Conservation (phyloP, 1,139 yeast species). For the Zhuliangozyma parablackwelliae region DNA sequence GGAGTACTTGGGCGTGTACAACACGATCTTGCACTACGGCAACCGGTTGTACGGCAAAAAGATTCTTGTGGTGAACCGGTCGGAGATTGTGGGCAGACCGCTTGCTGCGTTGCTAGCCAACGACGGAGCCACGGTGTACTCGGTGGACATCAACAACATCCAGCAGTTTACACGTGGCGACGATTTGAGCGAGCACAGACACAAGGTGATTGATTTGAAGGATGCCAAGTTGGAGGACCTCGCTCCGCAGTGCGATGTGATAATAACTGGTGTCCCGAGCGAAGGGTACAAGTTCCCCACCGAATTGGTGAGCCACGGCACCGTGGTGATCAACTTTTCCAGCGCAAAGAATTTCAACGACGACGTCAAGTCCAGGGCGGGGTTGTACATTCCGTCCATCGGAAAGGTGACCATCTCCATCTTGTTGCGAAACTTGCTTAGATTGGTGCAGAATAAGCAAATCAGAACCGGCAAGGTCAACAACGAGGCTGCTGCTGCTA, state of each 20-base stretch:
- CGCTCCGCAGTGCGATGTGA: conserved; percentile 77
- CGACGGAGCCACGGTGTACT: conserved; percentile 94
- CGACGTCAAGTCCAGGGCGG: conserved; percentile 76
- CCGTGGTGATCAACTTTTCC: conserved; percentile 86
- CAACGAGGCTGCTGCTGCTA: no score
- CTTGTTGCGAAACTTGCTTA: conserved; percentile 80
- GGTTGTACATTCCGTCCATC: conserved; percentile 88
- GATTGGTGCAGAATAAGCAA: conserved; percentile 65
- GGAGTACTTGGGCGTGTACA: conserved; percentile 87
- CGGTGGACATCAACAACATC: conserved; percentile 81
- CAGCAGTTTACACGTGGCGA: conserved; percentile 94
- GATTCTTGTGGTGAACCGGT: conserved; percentile 82
- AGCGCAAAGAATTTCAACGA: conserved; percentile 83
- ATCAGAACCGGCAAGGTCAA: conserved; percentile 13
- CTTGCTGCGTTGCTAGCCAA: conserved; percentile 92
- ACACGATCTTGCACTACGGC: conserved; percentile 76
- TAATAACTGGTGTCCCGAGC: conserved; percentile 93
- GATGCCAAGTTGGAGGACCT: conserved; percentile 53
- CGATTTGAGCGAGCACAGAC: conserved; percentile 76
- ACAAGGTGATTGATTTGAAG: conserved; percentile 71
- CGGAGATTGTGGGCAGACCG: conserved; percentile 96
- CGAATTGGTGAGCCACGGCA: conserved; percentile 75
- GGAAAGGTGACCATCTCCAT: conserved; percentile 96
- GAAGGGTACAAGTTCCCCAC: conserved; percentile 80
- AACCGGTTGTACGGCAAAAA: conserved; percentile 91